Evolutionary conservation across 805 yeast species (phyloP).

Genomic region (Wickerhamiella azyma): DNA sequence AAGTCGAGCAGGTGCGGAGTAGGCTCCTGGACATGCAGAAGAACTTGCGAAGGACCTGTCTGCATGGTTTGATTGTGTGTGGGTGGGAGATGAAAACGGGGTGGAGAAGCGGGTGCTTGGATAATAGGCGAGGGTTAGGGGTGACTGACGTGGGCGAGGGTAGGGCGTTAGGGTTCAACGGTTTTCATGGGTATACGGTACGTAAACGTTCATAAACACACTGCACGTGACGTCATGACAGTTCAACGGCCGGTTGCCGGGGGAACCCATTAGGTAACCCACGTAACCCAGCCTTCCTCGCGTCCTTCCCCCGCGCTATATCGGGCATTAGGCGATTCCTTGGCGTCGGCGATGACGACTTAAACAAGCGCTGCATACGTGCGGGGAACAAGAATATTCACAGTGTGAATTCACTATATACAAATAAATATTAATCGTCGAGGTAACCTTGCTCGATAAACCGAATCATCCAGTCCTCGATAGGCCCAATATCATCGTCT

Average conservation of each 20-base stretch:
- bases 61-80: neutral
- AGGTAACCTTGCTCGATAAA: constrained; percentile 63
- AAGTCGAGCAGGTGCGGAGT: neutral
- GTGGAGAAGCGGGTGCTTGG: neutral
- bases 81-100: neutral
- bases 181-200: neutral
- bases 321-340: too few species aligned
- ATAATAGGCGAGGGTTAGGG: neutral
- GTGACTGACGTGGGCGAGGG: neutral
- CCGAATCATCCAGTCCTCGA: constrained; percentile 93
- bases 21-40: neutral
- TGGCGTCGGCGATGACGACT: too few species aligned
- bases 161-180: neutral
- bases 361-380: too few species aligned
- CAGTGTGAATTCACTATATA: neutral
- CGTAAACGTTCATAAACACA: too few species aligned
- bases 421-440: neutral
- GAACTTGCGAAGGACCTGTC: neutral
- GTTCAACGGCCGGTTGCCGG: too few species aligned
- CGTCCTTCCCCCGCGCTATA: too few species aligned
- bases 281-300: too few species aligned
- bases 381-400: too few species aligned
- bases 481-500: constrained; percentile 37
- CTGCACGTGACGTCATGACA: too few species aligned
- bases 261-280: too few species aligned